These are phyloP conservation scores for Fistulinella prunicolor DNA, from an alignment of 768 basidiomycete species.

Conservation along the genomic window DNA sequence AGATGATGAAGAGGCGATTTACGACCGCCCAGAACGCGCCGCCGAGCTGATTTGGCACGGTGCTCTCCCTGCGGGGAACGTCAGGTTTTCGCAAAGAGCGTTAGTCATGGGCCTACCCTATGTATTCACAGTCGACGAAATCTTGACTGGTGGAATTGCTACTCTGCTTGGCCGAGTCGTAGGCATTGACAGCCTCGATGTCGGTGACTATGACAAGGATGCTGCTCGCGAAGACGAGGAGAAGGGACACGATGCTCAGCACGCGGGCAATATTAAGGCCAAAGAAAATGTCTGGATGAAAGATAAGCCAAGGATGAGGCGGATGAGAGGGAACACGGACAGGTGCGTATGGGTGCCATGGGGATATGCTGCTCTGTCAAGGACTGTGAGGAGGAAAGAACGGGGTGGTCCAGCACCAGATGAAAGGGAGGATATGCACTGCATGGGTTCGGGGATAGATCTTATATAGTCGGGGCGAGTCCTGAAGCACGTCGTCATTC, in stretches of 20 bases:
- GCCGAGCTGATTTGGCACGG: conserved; percentile 88
- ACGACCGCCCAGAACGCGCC: conserved; percentile 91
- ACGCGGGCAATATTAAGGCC: conserved; percentile 75
- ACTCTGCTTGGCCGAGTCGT: conserved; percentile 41
- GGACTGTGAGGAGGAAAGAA: conserved; percentile 17
- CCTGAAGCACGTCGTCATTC: conserved; percentile 16
- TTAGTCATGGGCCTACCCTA: conserved; percentile 49
- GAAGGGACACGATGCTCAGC: conserved; percentile 73
- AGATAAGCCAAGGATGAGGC: conserved; percentile 1
- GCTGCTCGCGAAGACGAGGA: conserved; percentile 79
- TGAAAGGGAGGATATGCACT: conserved; percentile 9
- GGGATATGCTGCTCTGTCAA: conserved; percentile 9
- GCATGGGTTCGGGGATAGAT: neutral
- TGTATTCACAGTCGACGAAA: conserved; percentile 68
- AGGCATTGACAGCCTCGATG: conserved; percentile 70
- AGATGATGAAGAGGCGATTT: conserved; percentile 82
- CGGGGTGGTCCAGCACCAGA: conserved; percentile 33
- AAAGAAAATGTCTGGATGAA: conserved; percentile 56
- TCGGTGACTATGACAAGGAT: conserved; percentile 72
- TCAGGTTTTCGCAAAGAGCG: conserved; percentile 17
- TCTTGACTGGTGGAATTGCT: conserved; percentile 30
- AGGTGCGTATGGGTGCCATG: conserved; percentile 39
- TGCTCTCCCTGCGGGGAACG: conserved; percentile 50
- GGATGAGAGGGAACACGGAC: conserved; percentile 32
- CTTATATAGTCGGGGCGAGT: conserved; percentile 27